phyloP scores from a whole-genome alignment of 352 stramenopile genomes.

The Blastocystis sp. region DNA sequence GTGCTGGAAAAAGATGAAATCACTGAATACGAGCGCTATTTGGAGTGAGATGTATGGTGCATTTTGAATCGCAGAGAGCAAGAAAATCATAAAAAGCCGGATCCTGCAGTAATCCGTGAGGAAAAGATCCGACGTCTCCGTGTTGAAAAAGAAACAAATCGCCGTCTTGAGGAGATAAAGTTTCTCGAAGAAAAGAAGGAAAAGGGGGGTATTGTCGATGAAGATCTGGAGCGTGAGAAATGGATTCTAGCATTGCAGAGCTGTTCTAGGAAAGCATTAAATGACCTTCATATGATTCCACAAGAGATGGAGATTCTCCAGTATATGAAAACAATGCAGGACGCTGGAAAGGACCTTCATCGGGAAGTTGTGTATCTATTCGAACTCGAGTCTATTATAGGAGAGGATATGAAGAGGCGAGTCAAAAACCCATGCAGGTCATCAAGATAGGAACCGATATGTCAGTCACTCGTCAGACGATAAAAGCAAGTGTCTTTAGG shows the following conservation, averaged over 20 bases:
- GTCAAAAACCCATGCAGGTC: conserved; percentile 20
- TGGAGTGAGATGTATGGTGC: not conserved
- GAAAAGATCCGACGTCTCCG: conserved; percentile 35
- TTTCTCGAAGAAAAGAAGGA: conserved; percentile 39
- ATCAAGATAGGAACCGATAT: conserved; percentile 48
- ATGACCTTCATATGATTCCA: conserved; percentile 37
- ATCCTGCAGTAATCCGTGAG: not conserved
- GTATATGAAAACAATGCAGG: conserved; percentile 47
- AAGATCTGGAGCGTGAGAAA: conserved; percentile 57
- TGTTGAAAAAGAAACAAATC: conserved; percentile 14
- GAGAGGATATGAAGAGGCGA: conserved; percentile 14
- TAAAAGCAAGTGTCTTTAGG: conserved; percentile 42
- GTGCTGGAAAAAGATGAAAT: conserved; percentile 22
- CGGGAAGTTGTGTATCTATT: not conserved
- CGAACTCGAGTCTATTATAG: not conserved
- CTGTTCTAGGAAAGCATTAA: conserved; percentile 26
- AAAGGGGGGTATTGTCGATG: conserved; percentile 44
- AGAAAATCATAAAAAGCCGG: not conserved
- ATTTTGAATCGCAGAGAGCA: not conserved
- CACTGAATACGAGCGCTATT: conserved; percentile 11
- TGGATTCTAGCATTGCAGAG: conserved; percentile 31
- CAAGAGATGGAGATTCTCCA: conserved; percentile 49
- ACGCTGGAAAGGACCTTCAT: conserved; percentile 29
- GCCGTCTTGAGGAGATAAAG: conserved; percentile 39
- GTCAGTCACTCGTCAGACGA: conserved; percentile 23